Evolutionary conservation across 2,329 filamentous ascomycete species (phyloP).

Genomic region (Talaromyces sp.): DNA sequence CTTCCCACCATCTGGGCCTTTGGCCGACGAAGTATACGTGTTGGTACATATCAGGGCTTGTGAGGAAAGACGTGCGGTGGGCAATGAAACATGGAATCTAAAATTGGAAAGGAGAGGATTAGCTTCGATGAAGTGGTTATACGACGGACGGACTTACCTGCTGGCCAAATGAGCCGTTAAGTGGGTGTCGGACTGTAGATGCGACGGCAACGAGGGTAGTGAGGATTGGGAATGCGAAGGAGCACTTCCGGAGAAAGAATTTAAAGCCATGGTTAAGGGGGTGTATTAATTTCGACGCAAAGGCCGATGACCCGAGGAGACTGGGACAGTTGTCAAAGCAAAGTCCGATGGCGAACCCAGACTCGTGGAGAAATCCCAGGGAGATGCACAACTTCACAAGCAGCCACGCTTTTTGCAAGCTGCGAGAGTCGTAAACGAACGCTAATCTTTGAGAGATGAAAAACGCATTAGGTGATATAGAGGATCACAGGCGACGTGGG

Average conservation of each 20-base stretch:
- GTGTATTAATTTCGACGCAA: background rate
- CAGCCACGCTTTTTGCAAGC: background rate
- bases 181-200: constrained; percentile 48
- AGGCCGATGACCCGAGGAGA: background rate
- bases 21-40: constrained; percentile 84
- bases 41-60: constrained; percentile 90
- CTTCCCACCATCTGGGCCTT: constrained; percentile 82
- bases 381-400: background rate
- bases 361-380: background rate
- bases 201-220: constrained; percentile 78
- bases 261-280: constrained; percentile 31
- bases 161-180: constrained; percentile 47
- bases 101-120: constrained; percentile 56
- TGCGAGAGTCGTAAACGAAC: background rate
- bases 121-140: constrained; percentile 5
- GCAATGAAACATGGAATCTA: constrained; percentile 85
- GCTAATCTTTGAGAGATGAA: background rate
- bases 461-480: background rate
- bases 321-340: background rate
- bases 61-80: constrained; percentile 82
- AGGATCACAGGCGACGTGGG: background rate
- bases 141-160: constrained; percentile 26
- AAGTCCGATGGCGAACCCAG: background rate
- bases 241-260: constrained; percentile 36
- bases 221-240: constrained; percentile 72